Evolutionary conservation across 805 yeast species (phyloP).

Genomic region (Wickerhamiella occidentalis): DNA sequence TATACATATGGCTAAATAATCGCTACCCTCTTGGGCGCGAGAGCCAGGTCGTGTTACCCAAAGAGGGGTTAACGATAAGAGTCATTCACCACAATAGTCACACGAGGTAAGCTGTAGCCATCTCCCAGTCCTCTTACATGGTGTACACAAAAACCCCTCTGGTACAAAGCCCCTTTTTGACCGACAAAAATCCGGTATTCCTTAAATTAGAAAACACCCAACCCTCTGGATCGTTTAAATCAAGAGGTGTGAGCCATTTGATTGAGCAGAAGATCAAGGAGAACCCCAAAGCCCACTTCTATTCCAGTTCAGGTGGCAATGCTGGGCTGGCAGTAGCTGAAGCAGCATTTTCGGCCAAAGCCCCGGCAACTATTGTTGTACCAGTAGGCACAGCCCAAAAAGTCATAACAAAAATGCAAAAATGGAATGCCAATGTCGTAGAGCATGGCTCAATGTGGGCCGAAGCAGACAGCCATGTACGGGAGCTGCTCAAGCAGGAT

Average conservation of each 20-base stretch:
- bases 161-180: neutral
- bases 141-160: conserved; percentile 1
- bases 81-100: conserved; percentile 30
- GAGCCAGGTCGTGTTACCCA: too few species aligned
- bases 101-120: too few species aligned
- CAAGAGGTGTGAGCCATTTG: conserved; percentile 34
- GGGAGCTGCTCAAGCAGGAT: conserved; percentile 67
- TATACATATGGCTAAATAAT: too few species aligned
- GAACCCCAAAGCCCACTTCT: conserved; percentile 30
- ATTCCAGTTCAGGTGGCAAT: conserved; percentile 84
- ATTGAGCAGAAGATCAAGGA: conserved; percentile 32
- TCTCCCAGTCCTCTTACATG: too few species aligned
- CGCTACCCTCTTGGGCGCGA: too few species aligned
- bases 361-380: conserved; percentile 46
- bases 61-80: too few species aligned
- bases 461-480: conserved; percentile 63
- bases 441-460: conserved; percentile 62
- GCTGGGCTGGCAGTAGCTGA: conserved; percentile 95
- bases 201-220: conserved; percentile 76
- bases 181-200: conserved; percentile 30
- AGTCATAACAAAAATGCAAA: conserved; percentile 36
- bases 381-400: conserved; percentile 39
- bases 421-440: conserved; percentile 41
- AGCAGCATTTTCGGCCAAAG: conserved; percentile 58
- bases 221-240: conserved; percentile 86